These are phyloP conservation scores for Aspergillus versicolor DNA, from an alignment of 2,329 filamentous ascomycete species.

Conservation along the genomic window DNA sequence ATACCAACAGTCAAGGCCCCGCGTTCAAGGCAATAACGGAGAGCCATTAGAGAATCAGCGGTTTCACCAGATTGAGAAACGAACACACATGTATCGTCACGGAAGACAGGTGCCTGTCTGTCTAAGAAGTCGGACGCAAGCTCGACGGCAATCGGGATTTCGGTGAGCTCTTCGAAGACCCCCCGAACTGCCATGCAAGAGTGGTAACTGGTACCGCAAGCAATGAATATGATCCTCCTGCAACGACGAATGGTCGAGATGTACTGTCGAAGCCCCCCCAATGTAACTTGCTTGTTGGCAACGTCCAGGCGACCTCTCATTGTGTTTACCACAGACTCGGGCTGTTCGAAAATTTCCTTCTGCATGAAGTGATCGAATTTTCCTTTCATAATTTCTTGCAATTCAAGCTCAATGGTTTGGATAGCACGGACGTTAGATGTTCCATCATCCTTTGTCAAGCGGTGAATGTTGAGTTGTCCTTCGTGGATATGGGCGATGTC, in stretches of 20 bases:
- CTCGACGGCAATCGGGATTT: slow-evolving; percentile 97
- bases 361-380: slow-evolving; percentile 99
- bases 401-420: slow-evolving; percentile 96
- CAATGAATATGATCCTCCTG: slow-evolving; percentile 97
- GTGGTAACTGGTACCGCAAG: slow-evolving; percentile 97
- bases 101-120: slow-evolving; percentile 94
- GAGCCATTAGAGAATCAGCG: slow-evolving; percentile 93
- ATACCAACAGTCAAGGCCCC: slow-evolving; percentile 96
- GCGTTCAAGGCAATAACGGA: slow-evolving; percentile 96
- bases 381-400: slow-evolving; percentile 99
- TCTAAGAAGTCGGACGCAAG: slow-evolving; percentile 98
- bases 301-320: slow-evolving; percentile 98
- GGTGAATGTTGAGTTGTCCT: slow-evolving; percentile 97
- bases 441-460: slow-evolving; percentile 93
- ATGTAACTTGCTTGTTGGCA: slow-evolving; percentile 89
- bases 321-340: slow-evolving; percentile 98
- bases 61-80: slow-evolving; percentile 99
- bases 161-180: slow-evolving; percentile 94
- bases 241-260: slow-evolving; percentile 95
- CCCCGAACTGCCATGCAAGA: slow-evolving; percentile 99
- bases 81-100: slow-evolving; percentile 98
- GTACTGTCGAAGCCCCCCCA: slow-evolving; percentile 94
- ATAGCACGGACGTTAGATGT: slow-evolving; percentile 96
- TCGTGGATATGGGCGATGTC: slow-evolving; percentile 99
- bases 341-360: slow-evolving; percentile 99